Percentiles rank a stretch among this genome's conserved stretches.
phyloP scores from a whole-genome alignment of 768 basidiomycete species.

The Mycena belliarum region DNA sequence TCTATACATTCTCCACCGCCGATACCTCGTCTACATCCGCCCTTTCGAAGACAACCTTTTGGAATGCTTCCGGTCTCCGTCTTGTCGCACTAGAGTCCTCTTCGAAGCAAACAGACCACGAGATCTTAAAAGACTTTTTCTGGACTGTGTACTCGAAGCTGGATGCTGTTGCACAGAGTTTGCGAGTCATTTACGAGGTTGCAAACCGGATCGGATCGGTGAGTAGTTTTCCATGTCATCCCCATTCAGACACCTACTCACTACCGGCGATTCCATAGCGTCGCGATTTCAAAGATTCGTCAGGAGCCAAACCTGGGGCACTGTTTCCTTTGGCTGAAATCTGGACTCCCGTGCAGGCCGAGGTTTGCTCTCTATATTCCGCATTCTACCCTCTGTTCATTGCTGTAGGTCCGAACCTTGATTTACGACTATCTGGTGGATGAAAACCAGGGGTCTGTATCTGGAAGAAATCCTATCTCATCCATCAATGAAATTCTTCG shows the following conservation, averaged over 20 bases:
- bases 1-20: constrained; percentile 48
- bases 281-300: constrained; percentile 87
- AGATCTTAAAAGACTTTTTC: constrained; percentile 87
- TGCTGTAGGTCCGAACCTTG: constrained; percentile 71
- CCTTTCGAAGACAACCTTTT: constrained; percentile 29
- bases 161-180: constrained; percentile 89
- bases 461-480: constrained; percentile 84
- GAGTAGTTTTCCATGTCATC: constrained; percentile 33
- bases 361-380: constrained; percentile 53
- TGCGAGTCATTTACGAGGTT: constrained; percentile 89
- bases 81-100: constrained; percentile 75
- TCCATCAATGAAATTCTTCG: constrained; percentile 94
- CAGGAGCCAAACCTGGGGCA: constrained; percentile 71
- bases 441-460: constrained; percentile 77
- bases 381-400: not conserved
- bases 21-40: constrained; percentile 27
- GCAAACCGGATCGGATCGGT: constrained; percentile 89
- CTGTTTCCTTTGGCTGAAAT: constrained; percentile 85
- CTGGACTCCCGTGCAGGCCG: constrained; percentile 86
- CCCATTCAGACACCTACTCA: not conserved
- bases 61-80: constrained; percentile 59
- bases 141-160: constrained; percentile 98
- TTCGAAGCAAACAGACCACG: constrained; percentile 74
- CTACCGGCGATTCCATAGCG: constrained; percentile 48
- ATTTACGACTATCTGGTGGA: constrained; percentile 91